Base-by-base conservation (phyloP, 441 rosid genomes). In the Pelargonium australe region DNA sequence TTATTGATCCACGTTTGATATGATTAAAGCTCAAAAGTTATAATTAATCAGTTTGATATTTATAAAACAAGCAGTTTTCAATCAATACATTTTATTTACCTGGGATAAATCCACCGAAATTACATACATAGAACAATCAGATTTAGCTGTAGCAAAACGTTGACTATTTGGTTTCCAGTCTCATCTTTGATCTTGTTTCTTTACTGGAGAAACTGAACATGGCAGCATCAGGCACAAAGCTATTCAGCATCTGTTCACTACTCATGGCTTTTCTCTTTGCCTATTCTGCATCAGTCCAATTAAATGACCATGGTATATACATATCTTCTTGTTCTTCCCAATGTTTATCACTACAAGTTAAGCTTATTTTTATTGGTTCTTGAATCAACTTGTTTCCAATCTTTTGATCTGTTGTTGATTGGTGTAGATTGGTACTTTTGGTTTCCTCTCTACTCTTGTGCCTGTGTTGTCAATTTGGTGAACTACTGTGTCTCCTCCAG, bases 351-450 rank as follows among this genome's bases (percentile, higher is more conserved):
- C 5, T 31, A 31, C 37, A 31, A 31, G 37, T 31, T 31, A 31
- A 31, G 37, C 37, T 31, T 31, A 31, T 31, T 31, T 31, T 31
- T 31, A 34, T 34, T 34, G 7, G 40, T 34, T 34, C 40, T 34
- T 34, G 40, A 34, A 34, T 34, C 40, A 34, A 34, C 40, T 5
- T 34, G 40, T 16, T 6, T 17, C 19, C 8, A 55, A 55, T 12
- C 8, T 55, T 16, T 55, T 25, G 28, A 25, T 17, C 12, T 5
- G 5, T 53, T n/a, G 25, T 23, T 14, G 28, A 63, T 67, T 57
- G 67, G 34, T 71, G 63, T 65, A 93, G 98, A 88, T 81, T 91
- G 92, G 96, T 89, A 84, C 76, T 80, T 86, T 51, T 89, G 97
- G 97, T 79, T 91, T 74, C 95, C 95, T 69, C 85, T 87, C 2